phyloP scores from a whole-genome alignment of 1,139 yeast species.

The Taphrina confusa region DNA sequence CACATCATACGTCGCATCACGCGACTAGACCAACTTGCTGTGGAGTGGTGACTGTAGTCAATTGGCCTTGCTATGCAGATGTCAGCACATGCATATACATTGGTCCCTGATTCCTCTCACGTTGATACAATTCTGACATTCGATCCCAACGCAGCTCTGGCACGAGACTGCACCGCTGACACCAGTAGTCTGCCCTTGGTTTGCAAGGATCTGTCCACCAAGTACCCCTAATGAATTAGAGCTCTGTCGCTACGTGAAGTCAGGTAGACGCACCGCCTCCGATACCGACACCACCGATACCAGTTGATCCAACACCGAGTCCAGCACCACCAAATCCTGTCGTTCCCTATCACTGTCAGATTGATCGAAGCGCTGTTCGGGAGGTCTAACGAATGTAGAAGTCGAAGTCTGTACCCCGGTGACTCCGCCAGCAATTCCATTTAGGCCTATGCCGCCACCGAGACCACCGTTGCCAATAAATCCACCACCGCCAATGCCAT shows the following conservation, averaged over 20 bases:
- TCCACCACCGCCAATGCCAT: neutral
- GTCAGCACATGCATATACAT: neutral
- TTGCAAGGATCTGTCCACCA: slow-evolving; percentile 20
- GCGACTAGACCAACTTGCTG: slow-evolving; percentile 7
- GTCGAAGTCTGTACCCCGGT: neutral
- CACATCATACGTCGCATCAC: too few relatives aligned
- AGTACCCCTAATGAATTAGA: neutral
- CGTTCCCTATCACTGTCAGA: neutral
- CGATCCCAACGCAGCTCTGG: slow-evolving; percentile 16
- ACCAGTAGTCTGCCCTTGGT: slow-evolving; percentile 1
- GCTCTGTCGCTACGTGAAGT: neutral
- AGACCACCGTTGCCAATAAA: slow-evolving; percentile 2
- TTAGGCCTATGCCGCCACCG: neutral
- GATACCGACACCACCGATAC: neutral
- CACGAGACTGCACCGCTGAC: slow-evolving; percentile 2
- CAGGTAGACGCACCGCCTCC: neutral
- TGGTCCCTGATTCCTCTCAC: neutral
- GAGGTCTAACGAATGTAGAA: neutral
- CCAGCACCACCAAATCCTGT: slow-evolving; percentile 10
- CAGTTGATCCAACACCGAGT: neutral
- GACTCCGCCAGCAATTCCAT: neutral
- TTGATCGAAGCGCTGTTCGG: neutral
- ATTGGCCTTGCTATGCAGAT: slow-evolving; percentile 8
- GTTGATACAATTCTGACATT: slow-evolving; percentile 15
- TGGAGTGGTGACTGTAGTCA: slow-evolving; percentile 9